phyloP scores from a whole-genome alignment of 176 grass and related monocot genomes.

The Elaeis guineensis region DNA sequence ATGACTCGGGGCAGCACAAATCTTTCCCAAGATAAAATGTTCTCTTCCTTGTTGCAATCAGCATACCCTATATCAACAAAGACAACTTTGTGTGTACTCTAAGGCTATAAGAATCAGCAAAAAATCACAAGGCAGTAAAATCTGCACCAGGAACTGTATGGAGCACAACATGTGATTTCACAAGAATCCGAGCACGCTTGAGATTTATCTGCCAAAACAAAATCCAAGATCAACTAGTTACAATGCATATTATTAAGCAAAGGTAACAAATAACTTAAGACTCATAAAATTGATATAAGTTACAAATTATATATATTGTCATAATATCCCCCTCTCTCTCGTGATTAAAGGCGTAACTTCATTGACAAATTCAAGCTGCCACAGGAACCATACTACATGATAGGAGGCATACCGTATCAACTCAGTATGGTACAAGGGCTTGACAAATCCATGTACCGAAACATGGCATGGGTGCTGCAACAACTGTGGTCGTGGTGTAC shows the following conservation, averaged over 20 bases:
- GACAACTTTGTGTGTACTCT: constrained; percentile 1
- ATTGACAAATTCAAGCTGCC: too few relatives aligned
- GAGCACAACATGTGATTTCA: constrained; percentile 67
- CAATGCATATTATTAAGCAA: neutral
- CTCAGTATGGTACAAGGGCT: too few relatives aligned
- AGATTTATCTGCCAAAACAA: constrained; percentile 63
- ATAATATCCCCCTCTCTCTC: too few relatives aligned
- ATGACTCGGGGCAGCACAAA: constrained; percentile 59
- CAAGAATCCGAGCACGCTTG: constrained; percentile 83
- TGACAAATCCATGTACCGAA: too few relatives aligned
- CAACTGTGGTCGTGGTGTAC: too few relatives aligned
- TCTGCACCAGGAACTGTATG: constrained; percentile 73
- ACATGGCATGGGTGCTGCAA: too few relatives aligned
- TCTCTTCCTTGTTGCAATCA: constrained; percentile 77
- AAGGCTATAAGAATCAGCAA: constrained; percentile 1
- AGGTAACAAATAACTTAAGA: too few relatives aligned
- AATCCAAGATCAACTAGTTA: neutral
- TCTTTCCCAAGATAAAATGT: constrained; percentile 87
- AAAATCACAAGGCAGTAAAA: constrained; percentile 20
- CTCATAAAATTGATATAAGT: too few relatives aligned
- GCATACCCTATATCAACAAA: constrained; percentile 38
- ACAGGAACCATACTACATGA: too few relatives aligned
- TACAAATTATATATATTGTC: too few relatives aligned
- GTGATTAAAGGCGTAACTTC: too few relatives aligned
- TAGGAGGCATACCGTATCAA: too few relatives aligned